Conservation (phyloP, 2,329 filamentous ascomycete genomes). For the Alternaria novae-zelandiae region DNA sequence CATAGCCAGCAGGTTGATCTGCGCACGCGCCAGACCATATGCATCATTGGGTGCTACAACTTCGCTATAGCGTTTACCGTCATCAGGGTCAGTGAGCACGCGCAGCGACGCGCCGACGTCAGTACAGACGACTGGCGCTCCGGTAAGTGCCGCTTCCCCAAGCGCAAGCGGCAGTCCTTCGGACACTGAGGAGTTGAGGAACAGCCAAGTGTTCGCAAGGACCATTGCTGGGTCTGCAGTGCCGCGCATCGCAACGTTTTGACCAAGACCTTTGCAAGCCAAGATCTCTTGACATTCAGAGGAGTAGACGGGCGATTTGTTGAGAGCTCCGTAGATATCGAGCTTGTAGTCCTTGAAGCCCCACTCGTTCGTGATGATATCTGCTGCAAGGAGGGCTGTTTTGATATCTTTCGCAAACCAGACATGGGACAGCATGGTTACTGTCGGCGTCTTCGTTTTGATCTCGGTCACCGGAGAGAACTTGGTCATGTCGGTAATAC, state of each 20-base stretch:
- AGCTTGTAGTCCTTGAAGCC: slow-evolving; percentile 70
- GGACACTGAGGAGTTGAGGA: slow-evolving; percentile 63
- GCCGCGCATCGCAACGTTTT: slow-evolving; percentile 60
- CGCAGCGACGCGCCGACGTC: slow-evolving; percentile 63
- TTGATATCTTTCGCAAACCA: slow-evolving; percentile 69
- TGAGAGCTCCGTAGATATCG: slow-evolving; percentile 68
- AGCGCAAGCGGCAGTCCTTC: slow-evolving; percentile 64
- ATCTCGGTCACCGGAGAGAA: slow-evolving; percentile 67
- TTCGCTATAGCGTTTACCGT: slow-evolving; percentile 61
- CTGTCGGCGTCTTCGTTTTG: slow-evolving; percentile 64
- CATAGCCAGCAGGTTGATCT: slow-evolving; percentile 67
- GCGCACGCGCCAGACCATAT: slow-evolving; percentile 64
- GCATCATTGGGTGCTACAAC: slow-evolving; percentile 71
- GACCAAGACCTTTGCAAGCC: slow-evolving; percentile 60
- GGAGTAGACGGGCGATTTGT: slow-evolving; percentile 67
- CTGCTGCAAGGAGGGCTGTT: slow-evolving; percentile 67
- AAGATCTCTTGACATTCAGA: slow-evolving; percentile 65
- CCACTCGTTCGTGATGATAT: slow-evolving; percentile 70
- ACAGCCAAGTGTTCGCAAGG: slow-evolving; percentile 51
- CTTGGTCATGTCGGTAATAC: slow-evolving; percentile 68
- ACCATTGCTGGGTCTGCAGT: slow-evolving; percentile 61
- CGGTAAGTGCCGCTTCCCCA: slow-evolving; percentile 64
- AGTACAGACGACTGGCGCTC: slow-evolving; percentile 63
- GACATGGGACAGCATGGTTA: slow-evolving; percentile 70
- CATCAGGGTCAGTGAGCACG: slow-evolving; percentile 61